Percentiles rank a stretch among this genome's conserved stretches.
These are phyloP conservation scores for Epichloe hybrida DNA, from an alignment of 2,329 filamentous ascomycete species.

Conservation along the genomic window DNA sequence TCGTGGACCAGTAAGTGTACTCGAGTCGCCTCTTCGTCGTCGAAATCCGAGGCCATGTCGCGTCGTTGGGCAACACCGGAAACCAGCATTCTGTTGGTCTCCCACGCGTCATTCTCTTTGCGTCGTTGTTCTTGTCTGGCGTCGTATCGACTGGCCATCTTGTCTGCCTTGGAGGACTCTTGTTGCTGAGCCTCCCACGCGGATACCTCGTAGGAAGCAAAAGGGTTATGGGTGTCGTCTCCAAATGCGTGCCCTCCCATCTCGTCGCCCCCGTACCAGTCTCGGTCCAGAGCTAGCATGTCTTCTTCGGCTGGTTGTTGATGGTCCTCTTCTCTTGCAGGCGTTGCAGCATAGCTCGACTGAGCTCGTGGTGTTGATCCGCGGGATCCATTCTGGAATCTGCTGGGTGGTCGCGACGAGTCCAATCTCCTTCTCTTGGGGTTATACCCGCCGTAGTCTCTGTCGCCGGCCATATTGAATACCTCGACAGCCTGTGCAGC, in stretches of 20 bases:
- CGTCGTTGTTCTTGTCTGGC: conserved; percentile 72
- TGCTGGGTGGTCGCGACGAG: conserved; percentile 14
- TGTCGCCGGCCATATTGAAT: conserved; percentile 20
- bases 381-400: conserved; percentile 20
- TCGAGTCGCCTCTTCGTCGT: conserved; percentile 80
- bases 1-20: conserved; percentile 90
- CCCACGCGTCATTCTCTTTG: conserved; percentile 94
- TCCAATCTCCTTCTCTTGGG: conserved; percentile 27
- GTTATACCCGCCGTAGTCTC: conserved; percentile 24
- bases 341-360: conserved; percentile 29
- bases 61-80: conserved; percentile 87
- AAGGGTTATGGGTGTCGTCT: conserved; percentile 87
- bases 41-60: conserved; percentile 70
- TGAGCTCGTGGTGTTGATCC: conserved; percentile 20
- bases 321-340: conserved; percentile 27
- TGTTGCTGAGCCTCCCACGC: conserved; percentile 66
- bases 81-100: conserved; percentile 95
- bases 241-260: conserved; percentile 70
- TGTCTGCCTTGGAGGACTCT: conserved; percentile 63
- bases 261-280: conserved; percentile 88
- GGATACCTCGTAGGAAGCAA: conserved; percentile 61
- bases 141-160: conserved; percentile 57
- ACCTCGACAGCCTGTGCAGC: background rate
- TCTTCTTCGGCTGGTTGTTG: conserved; percentile 56
- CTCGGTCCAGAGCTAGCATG: conserved; percentile 64